Evolutionary conservation across 208 protist genomes (phyloP).

Genomic region (Trypanosoma congolense): DNA sequence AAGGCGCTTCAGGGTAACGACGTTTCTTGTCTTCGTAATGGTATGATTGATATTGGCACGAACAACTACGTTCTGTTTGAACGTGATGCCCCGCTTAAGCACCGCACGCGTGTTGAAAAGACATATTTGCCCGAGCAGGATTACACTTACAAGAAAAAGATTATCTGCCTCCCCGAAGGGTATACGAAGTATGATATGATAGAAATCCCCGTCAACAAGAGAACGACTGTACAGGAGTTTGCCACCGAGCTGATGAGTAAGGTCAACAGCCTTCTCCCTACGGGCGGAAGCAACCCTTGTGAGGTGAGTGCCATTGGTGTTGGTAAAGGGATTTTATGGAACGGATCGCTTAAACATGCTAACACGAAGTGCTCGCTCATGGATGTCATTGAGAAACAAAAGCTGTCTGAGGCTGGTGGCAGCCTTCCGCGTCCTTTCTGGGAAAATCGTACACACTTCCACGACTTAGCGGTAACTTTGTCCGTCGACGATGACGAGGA

Average conservation of each 20-base stretch:
- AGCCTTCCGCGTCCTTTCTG: constrained; percentile 56
- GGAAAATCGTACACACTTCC: constrained; percentile 75
- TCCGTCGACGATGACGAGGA: constrained; percentile 69
- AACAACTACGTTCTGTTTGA: constrained; percentile 90
- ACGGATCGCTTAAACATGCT: constrained; percentile 53
- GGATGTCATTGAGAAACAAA: constrained; percentile 81
- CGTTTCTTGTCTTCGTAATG: constrained; percentile 69
- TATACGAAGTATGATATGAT: constrained; percentile 88
- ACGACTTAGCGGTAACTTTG: constrained; percentile 66
- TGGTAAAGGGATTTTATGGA: constrained; percentile 83
- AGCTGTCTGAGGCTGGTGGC: constrained; percentile 44
- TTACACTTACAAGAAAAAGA: constrained; percentile 83
- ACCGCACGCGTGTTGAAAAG: constrained; percentile 58
- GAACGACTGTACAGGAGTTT: constrained; percentile 74
- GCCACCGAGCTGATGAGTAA: constrained; percentile 34
- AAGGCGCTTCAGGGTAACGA: constrained; percentile 92
- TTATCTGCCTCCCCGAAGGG: constrained; percentile 72
- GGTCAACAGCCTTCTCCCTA: constrained; percentile 47
- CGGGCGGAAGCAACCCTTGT: constrained; percentile 32
- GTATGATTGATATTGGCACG: constrained; percentile 85
- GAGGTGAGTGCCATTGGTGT: constrained; percentile 80
- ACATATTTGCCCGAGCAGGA: constrained; percentile 86
- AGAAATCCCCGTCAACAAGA: constrained; percentile 45
- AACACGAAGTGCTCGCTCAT: constrained; percentile 78
- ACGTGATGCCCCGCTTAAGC: constrained; percentile 66